Evolutionary conservation across 2,329 filamentous ascomycete genomes (phyloP), one percentile per base, ranked within the genome.

Genomic region (Scedosporium minutisporum): DNA sequence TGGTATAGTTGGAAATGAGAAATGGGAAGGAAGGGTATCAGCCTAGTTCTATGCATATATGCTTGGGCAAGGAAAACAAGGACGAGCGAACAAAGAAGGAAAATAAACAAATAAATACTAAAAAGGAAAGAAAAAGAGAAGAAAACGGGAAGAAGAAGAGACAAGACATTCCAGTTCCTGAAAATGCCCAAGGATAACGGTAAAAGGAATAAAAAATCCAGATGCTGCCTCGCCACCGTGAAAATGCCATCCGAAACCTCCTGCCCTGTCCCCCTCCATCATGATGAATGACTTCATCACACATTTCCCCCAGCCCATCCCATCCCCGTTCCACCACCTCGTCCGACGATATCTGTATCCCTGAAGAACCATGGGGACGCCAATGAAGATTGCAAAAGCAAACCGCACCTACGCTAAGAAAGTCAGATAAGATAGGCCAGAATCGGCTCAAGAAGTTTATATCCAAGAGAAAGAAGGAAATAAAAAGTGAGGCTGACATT

Each of bases 381-480:
- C 42, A 46, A 16, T 46, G 48, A 10, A 27, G 51, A 55, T 10
- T 3, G 6, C 51, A 25, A 6, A 25, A 55, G 18, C 18, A 14
- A 55, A 25, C 18, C 44, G 12, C 18, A 23, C 18, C 51, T 23
- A 55, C 7, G 23, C 51, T 23, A 27, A 55, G 18, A 21, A 55
- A 23, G 51, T 2, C 18, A 3, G 42, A 53, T 60, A 57, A 60
- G 57, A 63, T 63, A 60, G 62, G 62, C 42, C 48, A 57, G 62
- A 51, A 38, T 60, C 62, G 62, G 62, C 46, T 55, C 58, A 61
- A 60, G n/a, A 38, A 27, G 25, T 25, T 2, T 27, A 57, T 12
- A 58, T 10, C 29, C 7, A 42, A 58, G 12, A 21, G 29, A 44
- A 55, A 21, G 27, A 42, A 33, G 53, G 53, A 29, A 61, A 53